Conservation (phyloP, 495 filamentous ascomycete genomes). For the Penicillium steckii region DNA sequence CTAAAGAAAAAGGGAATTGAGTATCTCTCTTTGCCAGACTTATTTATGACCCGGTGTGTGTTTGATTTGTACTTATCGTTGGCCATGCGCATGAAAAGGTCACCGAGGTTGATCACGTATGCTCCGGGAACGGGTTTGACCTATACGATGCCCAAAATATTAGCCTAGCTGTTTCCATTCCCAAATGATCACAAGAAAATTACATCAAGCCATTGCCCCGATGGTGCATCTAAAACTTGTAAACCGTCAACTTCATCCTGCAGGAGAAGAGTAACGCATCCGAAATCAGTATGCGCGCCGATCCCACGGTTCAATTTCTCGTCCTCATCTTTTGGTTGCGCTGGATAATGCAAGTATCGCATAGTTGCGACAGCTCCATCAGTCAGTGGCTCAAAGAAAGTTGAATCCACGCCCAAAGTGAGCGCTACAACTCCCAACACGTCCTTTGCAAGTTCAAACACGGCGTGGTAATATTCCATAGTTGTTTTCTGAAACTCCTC, state of each 20-base stretch:
- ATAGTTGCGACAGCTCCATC: constrained; percentile 41
- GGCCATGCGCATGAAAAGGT: constrained; percentile 60
- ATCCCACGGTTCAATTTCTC: constrained; percentile 39
- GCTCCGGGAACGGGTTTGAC: constrained; percentile 48
- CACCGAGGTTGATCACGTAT: constrained; percentile 55
- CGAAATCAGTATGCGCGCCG: constrained; percentile 50
- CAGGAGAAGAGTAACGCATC: constrained; percentile 44
- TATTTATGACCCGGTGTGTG: constrained; percentile 52
- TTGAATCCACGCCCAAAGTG: constrained; percentile 34
- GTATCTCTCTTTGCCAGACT: constrained; percentile 48
- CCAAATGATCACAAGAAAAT: constrained; percentile 24
- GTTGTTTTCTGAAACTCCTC: constrained; percentile 45
- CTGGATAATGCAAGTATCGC: constrained; percentile 43
- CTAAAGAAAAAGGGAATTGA: constrained; percentile 63
- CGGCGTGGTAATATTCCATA: constrained; percentile 48
- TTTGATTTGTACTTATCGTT: constrained; percentile 58
- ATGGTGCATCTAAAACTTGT: constrained; percentile 51
- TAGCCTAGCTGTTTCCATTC: constrained; percentile 4
- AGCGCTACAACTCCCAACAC: constrained; percentile 27
- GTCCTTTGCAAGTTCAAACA: constrained; percentile 33
- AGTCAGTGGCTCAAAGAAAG: constrained; percentile 31
- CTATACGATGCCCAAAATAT: constrained; percentile 21
- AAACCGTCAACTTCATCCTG: constrained; percentile 49
- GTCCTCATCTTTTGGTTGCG: constrained; percentile 39
- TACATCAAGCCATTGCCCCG: constrained; percentile 44